Evolutionary conservation across 2,329 filamentous ascomycete species (phyloP), one percentile per base, ranked within the genome.

Genomic region (Emmonsiellopsis sp.): DNA sequence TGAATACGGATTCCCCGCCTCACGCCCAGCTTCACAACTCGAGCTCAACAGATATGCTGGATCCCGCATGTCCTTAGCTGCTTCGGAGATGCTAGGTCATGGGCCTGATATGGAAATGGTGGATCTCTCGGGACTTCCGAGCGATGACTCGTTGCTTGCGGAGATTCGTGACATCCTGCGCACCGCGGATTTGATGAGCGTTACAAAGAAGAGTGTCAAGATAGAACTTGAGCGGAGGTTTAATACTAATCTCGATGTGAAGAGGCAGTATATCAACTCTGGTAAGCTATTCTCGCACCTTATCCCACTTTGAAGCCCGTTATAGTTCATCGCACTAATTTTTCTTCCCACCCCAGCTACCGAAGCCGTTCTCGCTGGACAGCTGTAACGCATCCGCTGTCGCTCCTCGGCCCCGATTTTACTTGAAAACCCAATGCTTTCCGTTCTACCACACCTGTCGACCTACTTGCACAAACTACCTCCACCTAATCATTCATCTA

Each of bases 131-230:
- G 83, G 85, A 53, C 73, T 96, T 65, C 93, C 93, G 0, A 87
- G 80, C 57, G 93, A 98, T 62, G 93, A 98, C 65, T 86, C 88
- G 9, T 77, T 98, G 49, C 75, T 98, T 57, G 85, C 89, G 0
- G 93, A 98, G 77, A 98, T 98, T 62, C 82, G 93, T 50, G 90
- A 96, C 65, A 95, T 98, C 58, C 76, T 98, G 57, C 82, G 85
- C 61, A 94, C 87, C 10, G 91, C 90, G 2, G 93, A 98, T 72
- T 74, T 98, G 65, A 98, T 98, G 93, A 91, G 83, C 4, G 88
- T 98, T 43, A 98, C 93, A 60, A 98, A 98, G 83, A 98, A 98
- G 82, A 89, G 87, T 63, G 87, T 98, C 72, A 97, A 97, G 79
- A 74, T 82, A 61, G 93, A 98, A 75, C 75, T 98, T 54, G 93